phyloP scores from a whole-genome alignment of 1,139 yeast species.

The Sugiyamaella grinbergsii region DNA sequence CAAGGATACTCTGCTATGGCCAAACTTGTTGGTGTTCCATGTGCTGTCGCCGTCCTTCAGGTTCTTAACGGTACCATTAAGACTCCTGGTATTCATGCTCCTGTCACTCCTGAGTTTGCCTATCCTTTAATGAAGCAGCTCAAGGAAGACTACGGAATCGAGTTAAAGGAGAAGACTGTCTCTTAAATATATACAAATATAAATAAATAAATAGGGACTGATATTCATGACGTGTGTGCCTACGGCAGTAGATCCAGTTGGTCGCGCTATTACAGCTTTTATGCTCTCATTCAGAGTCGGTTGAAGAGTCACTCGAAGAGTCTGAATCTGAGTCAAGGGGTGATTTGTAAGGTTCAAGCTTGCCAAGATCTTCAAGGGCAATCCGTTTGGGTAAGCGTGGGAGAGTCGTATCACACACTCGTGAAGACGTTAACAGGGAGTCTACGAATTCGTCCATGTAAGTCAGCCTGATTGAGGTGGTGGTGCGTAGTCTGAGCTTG shows the following conservation, averaged over 20 bases:
- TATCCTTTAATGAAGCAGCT: slow-evolving; percentile 88
- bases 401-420: slow-evolving; percentile 60
- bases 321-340: slow-evolving; percentile 37
- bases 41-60: slow-evolving; percentile 92
- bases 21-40: slow-evolving; percentile 96
- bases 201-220: slow-evolving; percentile 10
- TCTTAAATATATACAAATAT: slow-evolving; percentile 9
- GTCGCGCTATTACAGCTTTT: no score
- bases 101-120: slow-evolving; percentile 86
- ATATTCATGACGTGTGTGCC: no score
- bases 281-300: slow-evolving; percentile 6
- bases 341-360: slow-evolving; percentile 44
- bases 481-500: slow-evolving; percentile 47
- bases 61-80: slow-evolving; percentile 81
- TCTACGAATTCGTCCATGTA: slow-evolving; percentile 67
- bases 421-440: slow-evolving; percentile 49
- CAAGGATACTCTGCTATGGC: slow-evolving; percentile 99
- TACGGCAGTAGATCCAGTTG: neutral
- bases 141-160: slow-evolving; percentile 87
- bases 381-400: slow-evolving; percentile 57
- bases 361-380: slow-evolving; percentile 45
- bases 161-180: slow-evolving; percentile 75
- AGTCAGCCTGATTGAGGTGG: slow-evolving; percentile 42
- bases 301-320: neutral
- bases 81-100: slow-evolving; percentile 86